Evolutionary conservation across 495 filamentous ascomycete genomes (phyloP), one percentile per base, ranked within the genome.

Genomic region (Penicillium egyptiacum): DNA sequence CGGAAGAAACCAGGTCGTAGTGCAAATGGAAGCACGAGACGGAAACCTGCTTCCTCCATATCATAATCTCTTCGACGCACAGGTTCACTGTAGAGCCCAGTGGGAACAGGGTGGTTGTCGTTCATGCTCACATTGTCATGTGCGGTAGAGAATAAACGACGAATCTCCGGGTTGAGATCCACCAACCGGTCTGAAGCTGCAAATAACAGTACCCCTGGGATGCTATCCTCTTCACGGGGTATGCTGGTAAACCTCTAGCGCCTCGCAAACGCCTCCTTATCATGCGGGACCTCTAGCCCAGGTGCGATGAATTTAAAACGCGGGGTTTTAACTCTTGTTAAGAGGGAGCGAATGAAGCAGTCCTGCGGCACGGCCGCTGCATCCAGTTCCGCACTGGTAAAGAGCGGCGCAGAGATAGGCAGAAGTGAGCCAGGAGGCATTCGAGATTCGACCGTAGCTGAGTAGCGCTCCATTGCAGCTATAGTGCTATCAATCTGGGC

Each of bases 281-380:
- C 63, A 17, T 68, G 40, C 10, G 61, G 62, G 14, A 75, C 56
- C 25, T 60, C 42, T 1, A 75, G 65, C 25, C 73, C 69, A 12
- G 74, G 74, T 2, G 74, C 74, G 37, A 77, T 67, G 2, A 30
- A 50, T 20, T 58, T 60, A 53, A 75, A 73, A n/a, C 59, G 68
- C 12, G 72, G 72, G 9, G 61, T 63, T 22, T 65, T 72, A 4
- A 68, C 57, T 54, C 51, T 19, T 16, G 60, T 61, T 17, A 77
- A 42, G 31, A 77, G 58, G 0, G 58, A 56, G 39, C 68, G 71
- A 20, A 61, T 53, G 55, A 77, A 77, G 48, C 54, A 71, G 10
- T 57, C 42, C 6, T 69, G 20, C 4, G 70, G 68, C 20, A 75
- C 57, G 3, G 44, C 63, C 9, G 72, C 74, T 14, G 59, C 42